Conservation (phyloP, 129 eudicot species). For the Kitagawia praeruptora region DNA sequence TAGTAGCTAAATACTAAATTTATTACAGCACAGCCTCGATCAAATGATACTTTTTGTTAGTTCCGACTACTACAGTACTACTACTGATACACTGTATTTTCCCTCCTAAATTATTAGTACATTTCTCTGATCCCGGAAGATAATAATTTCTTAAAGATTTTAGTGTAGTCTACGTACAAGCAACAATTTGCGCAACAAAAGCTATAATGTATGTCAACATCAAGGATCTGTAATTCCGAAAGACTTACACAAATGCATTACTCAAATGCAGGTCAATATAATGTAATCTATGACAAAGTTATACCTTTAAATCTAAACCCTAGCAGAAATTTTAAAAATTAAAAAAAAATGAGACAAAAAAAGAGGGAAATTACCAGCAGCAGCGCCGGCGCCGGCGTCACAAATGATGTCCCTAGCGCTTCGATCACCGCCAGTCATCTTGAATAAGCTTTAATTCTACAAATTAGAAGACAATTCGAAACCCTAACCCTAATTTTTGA, state of each 20-base stretch:
- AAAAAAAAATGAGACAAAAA: background rate
- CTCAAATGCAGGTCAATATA: background rate
- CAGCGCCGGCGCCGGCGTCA: conserved; percentile 47
- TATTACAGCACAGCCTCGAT: background rate
- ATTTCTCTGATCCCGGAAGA: background rate
- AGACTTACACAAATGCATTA: background rate
- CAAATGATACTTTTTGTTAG: background rate
- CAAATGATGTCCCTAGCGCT: conserved; percentile 20
- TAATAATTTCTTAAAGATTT: background rate
- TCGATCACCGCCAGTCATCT: conserved; percentile 19
- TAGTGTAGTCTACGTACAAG: background rate
- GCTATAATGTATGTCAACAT: background rate
- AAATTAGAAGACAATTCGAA: background rate
- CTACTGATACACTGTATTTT: background rate
- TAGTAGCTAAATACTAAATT: background rate
- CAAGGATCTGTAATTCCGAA: background rate
- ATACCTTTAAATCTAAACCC: background rate
- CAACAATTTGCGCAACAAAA: background rate
- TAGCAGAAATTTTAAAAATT: background rate
- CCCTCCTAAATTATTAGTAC: background rate
- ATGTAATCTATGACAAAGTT: background rate
- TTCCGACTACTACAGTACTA: background rate
- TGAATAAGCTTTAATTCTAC: background rate
- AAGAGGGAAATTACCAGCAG: conserved; percentile 26
- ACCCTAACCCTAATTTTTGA: conserved; percentile 1